Conservation (phyloP, 495 filamentous ascomycete genomes). For the Parmelia sp. region DNA sequence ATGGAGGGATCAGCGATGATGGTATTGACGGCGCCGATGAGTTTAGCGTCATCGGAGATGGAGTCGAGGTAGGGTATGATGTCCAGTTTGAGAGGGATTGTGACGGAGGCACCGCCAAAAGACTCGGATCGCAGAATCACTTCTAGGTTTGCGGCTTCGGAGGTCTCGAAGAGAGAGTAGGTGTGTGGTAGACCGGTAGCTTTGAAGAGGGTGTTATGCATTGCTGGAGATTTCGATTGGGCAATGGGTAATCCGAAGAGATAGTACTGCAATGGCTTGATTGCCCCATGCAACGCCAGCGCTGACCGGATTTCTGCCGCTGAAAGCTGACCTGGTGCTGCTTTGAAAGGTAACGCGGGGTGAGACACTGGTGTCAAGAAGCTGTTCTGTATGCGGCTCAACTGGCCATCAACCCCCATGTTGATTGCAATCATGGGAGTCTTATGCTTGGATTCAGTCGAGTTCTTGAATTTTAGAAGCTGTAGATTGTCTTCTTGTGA, state of each 20-base stretch:
- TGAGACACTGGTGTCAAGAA: constrained; percentile 98
- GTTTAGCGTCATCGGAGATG: constrained; percentile 65
- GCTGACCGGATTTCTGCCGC: constrained; percentile 79
- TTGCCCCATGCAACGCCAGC: constrained; percentile 71
- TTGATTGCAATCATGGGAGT: constrained; percentile 89
- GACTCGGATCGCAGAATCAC: constrained; percentile 60
- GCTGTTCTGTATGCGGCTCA: constrained; percentile 80
- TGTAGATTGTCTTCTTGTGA: constrained; percentile 77
- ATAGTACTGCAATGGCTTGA: constrained; percentile 70
- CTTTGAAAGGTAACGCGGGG: constrained; percentile 79
- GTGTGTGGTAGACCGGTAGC: constrained; percentile 75
- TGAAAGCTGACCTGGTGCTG: constrained; percentile 90
- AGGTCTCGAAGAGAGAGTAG: constrained; percentile 78
- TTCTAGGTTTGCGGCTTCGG: constrained; percentile 55
- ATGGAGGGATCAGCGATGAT: constrained; percentile 52
- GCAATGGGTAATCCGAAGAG: constrained; percentile 81
- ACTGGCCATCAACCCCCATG: constrained; percentile 83
- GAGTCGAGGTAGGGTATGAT: constrained; percentile 77
- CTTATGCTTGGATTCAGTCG: constrained; percentile 62
- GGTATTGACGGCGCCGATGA: constrained; percentile 94
- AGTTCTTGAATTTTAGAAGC: constrained; percentile 73
- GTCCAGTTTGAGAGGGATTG: constrained; percentile 89
- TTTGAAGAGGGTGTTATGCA: constrained; percentile 84
- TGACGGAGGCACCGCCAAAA: constrained; percentile 92
- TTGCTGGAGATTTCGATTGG: constrained; percentile 72